Base-by-base conservation (phyloP, 305 asterid genomes). In the Fraxinus velutina region DNA sequence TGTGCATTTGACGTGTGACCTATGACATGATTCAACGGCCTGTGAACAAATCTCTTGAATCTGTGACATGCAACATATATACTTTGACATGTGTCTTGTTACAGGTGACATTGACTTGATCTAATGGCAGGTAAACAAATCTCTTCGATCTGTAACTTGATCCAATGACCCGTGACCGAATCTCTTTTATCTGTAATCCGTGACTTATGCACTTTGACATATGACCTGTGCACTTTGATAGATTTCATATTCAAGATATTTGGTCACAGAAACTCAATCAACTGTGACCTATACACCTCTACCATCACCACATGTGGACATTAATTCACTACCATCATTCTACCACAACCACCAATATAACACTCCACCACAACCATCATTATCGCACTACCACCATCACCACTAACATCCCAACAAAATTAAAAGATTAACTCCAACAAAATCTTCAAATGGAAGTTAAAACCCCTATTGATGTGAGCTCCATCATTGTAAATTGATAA, bases 401-500 rank as follows among this genome's bases (percentile, higher is more conserved):
- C 50, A 2, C 15, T 9, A 39, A 39, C 50, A 9, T 39, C 50
- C 50, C 15, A 39, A 8, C 15, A 34, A 60, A 44, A 32, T 30
- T 37, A 78, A 39, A 55, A 21, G 15, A 72, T 62, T 72, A 13
- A 39, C 62, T 62, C 62, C 77, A 68, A 76, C 75, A 80, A n/a
- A 66, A 75, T 32, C 33, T 0, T 37, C 50, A 9, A 8, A 33
- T 34, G 10, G 32, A 78, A 39, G 33, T 12, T 37, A 55, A 2
- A 76, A 17, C 64, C 24, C 32, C 33, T 0, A 2, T 22, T 24
- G 44, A 39, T 19, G 47, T 24, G 29, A 81, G 39, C 50, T 42
- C 33, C 3, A 77, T 19, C 22, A 42, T 71, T 55, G 37, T 4
- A 79, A 5, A 55, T 62, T 75, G 27, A 76, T n/a, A 21, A 44